Base-by-base conservation (phyloP, 192 early-diverging fungal genomes). In the Rhizophagus sp. region DNA sequence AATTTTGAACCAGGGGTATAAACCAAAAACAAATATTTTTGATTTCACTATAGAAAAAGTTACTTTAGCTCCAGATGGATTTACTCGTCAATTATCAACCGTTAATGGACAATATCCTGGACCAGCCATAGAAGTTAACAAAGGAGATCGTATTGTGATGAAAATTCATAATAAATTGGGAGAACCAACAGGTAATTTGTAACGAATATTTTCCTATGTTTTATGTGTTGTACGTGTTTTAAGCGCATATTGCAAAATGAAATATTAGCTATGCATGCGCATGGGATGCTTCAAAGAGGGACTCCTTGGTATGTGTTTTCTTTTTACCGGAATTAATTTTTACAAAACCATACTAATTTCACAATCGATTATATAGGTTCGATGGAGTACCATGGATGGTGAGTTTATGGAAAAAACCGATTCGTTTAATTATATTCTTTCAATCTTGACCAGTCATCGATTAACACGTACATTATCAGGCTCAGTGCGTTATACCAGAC, bases 91-190 rank as follows among this genome's bases (percentile, higher is more conserved):
- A 33, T 82, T 83, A 73, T 67, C 83, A 73, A 82, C 83, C 44
- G 82, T 83, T 73, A 89, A 89, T 71, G 88, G 87, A 15, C 88
- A 90, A 82, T 90, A 83, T 74, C 89, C 89, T 24, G 89, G 87
- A 4, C 89, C 89, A 15, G 76, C 82, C 63, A 87, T 90, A 61
- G 82, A 85, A 69, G 86, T 87, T 15, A 84, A 85, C 61, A 75
- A 83, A 75, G 86, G 84, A 9, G 90, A 91, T 68, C 82, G 75
- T 63, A 66, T 91, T 13, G 82, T 82, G 22, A 83, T 91, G 33
- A 78, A 84, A 13, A 84, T 91, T 5, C 74, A 82, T 83, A 65
- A 76, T 76, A 76, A 76, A 76, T 76, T 76, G 63, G 75, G 75
- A 47, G 75, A 76, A 76, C 41, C 75, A 76, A 76, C 75, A 76